Base-by-base conservation (phyloP, 306 rosid genomes). In the Casuarina cunninghamiana region DNA sequence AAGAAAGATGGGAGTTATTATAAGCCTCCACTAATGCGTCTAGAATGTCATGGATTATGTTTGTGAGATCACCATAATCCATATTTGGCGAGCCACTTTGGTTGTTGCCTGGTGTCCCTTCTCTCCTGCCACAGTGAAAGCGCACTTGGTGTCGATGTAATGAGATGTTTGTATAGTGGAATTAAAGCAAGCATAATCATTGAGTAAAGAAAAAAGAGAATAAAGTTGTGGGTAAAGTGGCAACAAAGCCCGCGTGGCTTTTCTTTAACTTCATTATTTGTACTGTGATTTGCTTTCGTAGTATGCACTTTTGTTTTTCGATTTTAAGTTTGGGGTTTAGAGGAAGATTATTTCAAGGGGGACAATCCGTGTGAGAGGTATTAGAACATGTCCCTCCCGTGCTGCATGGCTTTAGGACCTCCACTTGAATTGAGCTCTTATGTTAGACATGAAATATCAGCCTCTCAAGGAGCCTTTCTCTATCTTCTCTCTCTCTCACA, bases 171-270 rank as follows among this genome's bases (percentile, higher is more conserved):
- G 70, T 51, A 83, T 78, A 67, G 60, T 81, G 85, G 51, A 48
- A 10, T 48, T 48, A 85, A 81, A 80, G 84, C 41, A 67, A 73
- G 84, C 78, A 51, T 77, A 69, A 77, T 81, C 46, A 86, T 86
- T 68, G 79, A 76, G 39, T 13, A 37, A n/a, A 21, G 83, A 80
- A 74, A 60, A 72, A 78, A 78, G 63, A 68, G 77, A 78, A 86
- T 67, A 72, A 42, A 51, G 39, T 44, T 75, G 87, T 71, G 84
- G 83, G 84, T 45, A 85, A 87, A 89, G 83, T 78, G 84, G 83
- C 77, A 85, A 84, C 89, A 89, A 84, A 87, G 84, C 77, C 75
- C 74, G 48, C 7, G 1, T 62, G 26, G 74, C 78, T 90, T 80
- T 86, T 84, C 70, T 63, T 80, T 76, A 35, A 45, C 42, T 81